Percentiles rank a stretch among this genome's conserved stretches.
Evolutionary conservation across 1,284 basidiomycete species (phyloP).

Genomic region (Tilletia walkeri): DNA sequence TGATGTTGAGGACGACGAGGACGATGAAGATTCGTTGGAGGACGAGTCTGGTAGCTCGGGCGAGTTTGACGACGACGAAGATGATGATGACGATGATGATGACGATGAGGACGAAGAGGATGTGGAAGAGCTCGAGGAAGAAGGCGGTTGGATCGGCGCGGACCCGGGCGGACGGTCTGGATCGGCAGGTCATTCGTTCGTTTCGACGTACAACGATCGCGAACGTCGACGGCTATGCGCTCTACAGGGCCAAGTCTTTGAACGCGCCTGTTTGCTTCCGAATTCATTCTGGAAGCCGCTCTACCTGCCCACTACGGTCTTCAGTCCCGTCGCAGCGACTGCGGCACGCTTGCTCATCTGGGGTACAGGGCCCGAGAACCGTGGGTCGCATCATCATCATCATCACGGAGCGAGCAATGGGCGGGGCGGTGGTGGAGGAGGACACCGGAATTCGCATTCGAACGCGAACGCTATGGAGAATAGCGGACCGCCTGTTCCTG

Average conservation of each 20-base stretch:
- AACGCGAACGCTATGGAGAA: background rate
- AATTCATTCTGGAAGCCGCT: conserved; percentile 16
- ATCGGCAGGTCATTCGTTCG: background rate
- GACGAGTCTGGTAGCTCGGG: background rate
- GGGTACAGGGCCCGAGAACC: conserved; percentile 13
- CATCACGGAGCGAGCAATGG: background rate
- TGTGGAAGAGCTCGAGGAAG: background rate
- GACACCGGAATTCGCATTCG: background rate
- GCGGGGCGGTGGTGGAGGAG: background rate
- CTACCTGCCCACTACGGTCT: conserved; percentile 4
- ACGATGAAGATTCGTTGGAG: background rate
- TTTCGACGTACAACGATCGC: background rate
- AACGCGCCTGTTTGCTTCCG: conserved; percentile 9
- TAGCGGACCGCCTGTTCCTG: background rate
- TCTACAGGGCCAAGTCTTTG: conserved; percentile 2
- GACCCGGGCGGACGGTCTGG: background rate
- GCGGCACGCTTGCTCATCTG: conserved; percentile 9
- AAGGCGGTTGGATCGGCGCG: conserved; percentile 2
- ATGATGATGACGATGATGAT: background rate
- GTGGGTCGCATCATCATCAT: background rate
- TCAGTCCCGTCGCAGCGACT: conserved; percentile 9
- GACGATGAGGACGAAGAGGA: background rate
- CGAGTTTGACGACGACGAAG: background rate
- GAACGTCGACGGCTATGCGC: conserved; percentile 8
- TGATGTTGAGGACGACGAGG: background rate